Evolutionary conservation across 2,329 filamentous ascomycete genomes (phyloP), one percentile per base, ranked within the genome.

Genomic region (Hypomyces rosellus): DNA sequence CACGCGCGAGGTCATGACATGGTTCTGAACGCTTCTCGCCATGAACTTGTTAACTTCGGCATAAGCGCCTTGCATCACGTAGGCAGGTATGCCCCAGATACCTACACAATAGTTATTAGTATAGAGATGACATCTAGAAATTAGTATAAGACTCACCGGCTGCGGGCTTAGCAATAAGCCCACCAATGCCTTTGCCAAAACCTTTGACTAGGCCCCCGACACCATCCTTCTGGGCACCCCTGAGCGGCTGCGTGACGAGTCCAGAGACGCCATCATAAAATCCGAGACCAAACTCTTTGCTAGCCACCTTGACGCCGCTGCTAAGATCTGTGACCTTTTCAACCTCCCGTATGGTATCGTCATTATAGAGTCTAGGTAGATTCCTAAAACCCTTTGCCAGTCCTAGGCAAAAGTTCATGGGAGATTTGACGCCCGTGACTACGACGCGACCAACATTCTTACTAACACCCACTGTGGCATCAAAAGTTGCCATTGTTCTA

Each of bases 371-470:
- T 57, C 81, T 85, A 0, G 91, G 90, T 5, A 88, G 85, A 59
- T 96, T 96, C 63, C 92, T 86, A 64, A 96, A 95, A 0, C 91
- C 91, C 65, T 86, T 87, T 0, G 90, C 86, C 36, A 96, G 69
- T 1, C 87, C 87, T 39, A 96, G 70, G 38, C 88, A 88, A 55
- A 96, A 86, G 64, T 95, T 89, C 76, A 93, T 85, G 0, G 90
- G 91, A 2, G 85, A 85, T 59, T 87, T 88, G 52, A 92, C 74
- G 5, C 87, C 81, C n/a, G 86, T 84, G 11, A 78, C 78, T 5
- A 91, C 81, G 44, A 93, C 85, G n/a, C 83, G 80, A 18, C 81
- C 78, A 34, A 90, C 77, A 2, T 85, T 82, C 57, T 81, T 85
- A 1, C 81, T 78, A 7, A 86, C 82, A 43, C 80, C 81, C 12